These are phyloP conservation scores for Vachellia collinsii DNA, from an alignment of 306 rosid genomes.

Conservation along the genomic window DNA sequence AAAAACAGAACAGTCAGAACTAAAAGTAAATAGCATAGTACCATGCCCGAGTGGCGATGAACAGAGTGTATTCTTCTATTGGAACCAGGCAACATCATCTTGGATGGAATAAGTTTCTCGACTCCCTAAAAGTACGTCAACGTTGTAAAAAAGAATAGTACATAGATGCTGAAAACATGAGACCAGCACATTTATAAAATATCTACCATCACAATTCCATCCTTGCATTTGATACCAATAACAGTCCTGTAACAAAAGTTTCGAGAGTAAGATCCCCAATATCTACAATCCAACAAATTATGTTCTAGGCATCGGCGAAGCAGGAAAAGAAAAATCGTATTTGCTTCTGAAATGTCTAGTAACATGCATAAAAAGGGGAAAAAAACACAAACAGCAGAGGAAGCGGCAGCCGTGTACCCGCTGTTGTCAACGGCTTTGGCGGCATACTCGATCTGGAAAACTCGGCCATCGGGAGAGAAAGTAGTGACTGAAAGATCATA, in stretches of 20 bases:
- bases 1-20: neutral
- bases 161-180: neutral
- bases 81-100: constrained; percentile 98
- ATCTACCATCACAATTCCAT: constrained; percentile 85
- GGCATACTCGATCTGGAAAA: constrained; percentile 98
- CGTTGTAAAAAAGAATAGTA: neutral
- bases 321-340: neutral
- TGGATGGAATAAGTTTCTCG: constrained; percentile 92
- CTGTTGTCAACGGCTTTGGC: constrained; percentile 99
- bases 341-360: neutral
- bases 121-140: constrained; percentile 64
- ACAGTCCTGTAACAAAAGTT: constrained; percentile 75
- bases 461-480: constrained; percentile 97
- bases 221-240: constrained; percentile 95
- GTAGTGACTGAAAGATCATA: constrained; percentile 98
- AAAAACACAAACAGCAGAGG: neutral
- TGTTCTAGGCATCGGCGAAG: neutral
- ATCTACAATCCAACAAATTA: neutral
- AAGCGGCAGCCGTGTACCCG: constrained; percentile 51
- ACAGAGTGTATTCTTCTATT: constrained; percentile 94
- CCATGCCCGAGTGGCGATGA: constrained; percentile 96
- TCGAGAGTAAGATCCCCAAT: constrained; percentile 30
- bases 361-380: neutral
- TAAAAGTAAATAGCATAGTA: constrained; percentile 35
- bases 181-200: neutral